Evolutionary conservation across 164 flowering plant genomes (phyloP).

Genomic region (Vitis rotundifolia): DNA sequence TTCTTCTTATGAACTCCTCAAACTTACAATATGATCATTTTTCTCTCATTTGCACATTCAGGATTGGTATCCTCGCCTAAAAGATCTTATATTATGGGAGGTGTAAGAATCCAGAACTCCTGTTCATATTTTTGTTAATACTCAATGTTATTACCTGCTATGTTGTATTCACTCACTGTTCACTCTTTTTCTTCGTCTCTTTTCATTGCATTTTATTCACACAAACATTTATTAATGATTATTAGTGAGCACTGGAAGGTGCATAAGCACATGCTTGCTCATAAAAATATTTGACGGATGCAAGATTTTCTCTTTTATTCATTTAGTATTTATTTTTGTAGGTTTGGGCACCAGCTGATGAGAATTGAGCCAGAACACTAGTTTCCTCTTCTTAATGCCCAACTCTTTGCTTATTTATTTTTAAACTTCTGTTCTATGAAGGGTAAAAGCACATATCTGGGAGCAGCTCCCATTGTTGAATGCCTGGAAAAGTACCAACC

Average conservation of each 20-base stretch:
- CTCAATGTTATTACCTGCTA: background rate
- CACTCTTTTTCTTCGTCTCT: background rate
- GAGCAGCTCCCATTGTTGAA: slow-evolving; percentile 92
- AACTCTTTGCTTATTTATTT: background rate
- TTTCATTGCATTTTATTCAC: background rate
- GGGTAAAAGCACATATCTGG: slow-evolving; percentile 89
- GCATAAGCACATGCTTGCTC: background rate
- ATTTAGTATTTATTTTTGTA: background rate
- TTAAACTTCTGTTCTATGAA: slow-evolving; percentile 27
- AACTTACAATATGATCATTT: background rate
- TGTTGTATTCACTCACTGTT: background rate
- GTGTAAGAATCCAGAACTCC: slow-evolving; percentile 51
- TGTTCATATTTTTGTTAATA: background rate
- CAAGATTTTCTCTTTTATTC: background rate
- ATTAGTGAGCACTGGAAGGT: background rate
- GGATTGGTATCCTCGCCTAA: slow-evolving; percentile 31
- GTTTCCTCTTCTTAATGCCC: background rate
- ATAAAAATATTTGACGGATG: background rate
- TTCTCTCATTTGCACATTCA: slow-evolving; percentile 16
- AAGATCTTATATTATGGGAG: slow-evolving; percentile 32
- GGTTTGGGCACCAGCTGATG: background rate
- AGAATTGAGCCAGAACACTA: background rate
- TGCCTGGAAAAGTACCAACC: slow-evolving; percentile 83
- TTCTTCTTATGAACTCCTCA: background rate
- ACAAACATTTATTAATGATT: background rate